Conservation (phyloP, 1,139 yeast species). For the Pneumocystis sp. region DNA sequence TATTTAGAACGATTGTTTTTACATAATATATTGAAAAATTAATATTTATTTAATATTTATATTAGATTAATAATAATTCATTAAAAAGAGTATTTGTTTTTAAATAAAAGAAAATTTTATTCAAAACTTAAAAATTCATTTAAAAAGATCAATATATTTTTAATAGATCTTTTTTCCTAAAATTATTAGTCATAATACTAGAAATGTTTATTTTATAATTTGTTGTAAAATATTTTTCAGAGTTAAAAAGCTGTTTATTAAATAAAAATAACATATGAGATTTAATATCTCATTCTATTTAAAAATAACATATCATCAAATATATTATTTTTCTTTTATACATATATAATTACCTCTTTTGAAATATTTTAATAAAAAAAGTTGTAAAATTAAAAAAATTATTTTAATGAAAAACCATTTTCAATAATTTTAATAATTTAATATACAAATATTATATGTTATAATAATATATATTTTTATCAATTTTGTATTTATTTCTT, state of each 20-base stretch:
- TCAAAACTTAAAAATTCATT: neutral
- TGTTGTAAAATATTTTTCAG: neutral
- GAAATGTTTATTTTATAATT: neutral
- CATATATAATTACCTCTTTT: neutral
- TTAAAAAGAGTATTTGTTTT: neutral
- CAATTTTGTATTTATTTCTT: too few relatives aligned
- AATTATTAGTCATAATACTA: neutral
- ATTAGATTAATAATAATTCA: neutral
- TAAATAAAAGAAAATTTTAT: neutral
- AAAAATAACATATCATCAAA: neutral
- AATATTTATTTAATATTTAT: too few relatives aligned
- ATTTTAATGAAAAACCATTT: neutral
- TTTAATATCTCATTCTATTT: neutral
- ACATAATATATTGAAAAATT: too few relatives aligned
- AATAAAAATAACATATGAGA: neutral
- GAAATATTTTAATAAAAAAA: neutral
- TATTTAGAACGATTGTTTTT: too few relatives aligned
- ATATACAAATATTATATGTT: too few relatives aligned
- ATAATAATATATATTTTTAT: too few relatives aligned
- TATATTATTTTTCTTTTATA: neutral
- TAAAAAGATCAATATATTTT: neutral
- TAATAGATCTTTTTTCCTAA: neutral
- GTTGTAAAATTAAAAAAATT: neutral
- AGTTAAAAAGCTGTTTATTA: neutral
- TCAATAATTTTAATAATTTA: too few relatives aligned